Evolutionary conservation across 2,329 filamentous ascomycete species (phyloP), one percentile per base, ranked within the genome.

Genomic region (Neophaeococcomyces aloes): DNA sequence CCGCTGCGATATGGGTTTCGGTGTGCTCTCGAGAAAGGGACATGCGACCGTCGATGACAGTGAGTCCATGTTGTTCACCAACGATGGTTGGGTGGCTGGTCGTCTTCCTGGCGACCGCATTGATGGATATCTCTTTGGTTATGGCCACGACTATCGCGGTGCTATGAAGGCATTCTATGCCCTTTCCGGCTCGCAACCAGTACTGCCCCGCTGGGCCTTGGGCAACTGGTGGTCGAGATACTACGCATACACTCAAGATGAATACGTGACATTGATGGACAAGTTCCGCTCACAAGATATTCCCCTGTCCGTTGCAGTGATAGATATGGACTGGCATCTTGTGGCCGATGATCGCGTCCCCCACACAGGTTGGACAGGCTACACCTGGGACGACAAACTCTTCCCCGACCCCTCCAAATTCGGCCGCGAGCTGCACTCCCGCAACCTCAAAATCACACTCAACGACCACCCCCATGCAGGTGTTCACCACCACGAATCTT

Each of bases 201-300:
- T 69, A 7, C 56, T 79, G 1, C 76, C 76, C 0, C 64, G 76
- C 11, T 79, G 71, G 65, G 66, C 72, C 0, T 60, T 81, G 29
- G 76, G 77, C 0, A 81, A 80, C 50, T 81, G 78, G 77, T 81
- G 77, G 77, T 76, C 71, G 36, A 65, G 78, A 6, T 81, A 79
- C 56, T 71, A 80, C 53, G 67, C 66, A 2, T 81, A 80, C 53
- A 64, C 62, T 0, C 65, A 68, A 21, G 62, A 70, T 2, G 72
- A 76, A 50, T 81, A 80, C 52, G 48, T 79, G 2, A 58, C 61
- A 11, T 62, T 81, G 13, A 73, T 81, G 65, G 72, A 77, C 43
- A 64, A 66, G 38, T 80, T 81, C 49, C 56, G 61, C 3, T 57
- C 60, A 7, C 59, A 72, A 18, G 57, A 65, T 0, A 68, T 81